Base-by-base conservation (phyloP, 2,329 filamentous ascomycete genomes). In the Emmonsiellopsis sp. region DNA sequence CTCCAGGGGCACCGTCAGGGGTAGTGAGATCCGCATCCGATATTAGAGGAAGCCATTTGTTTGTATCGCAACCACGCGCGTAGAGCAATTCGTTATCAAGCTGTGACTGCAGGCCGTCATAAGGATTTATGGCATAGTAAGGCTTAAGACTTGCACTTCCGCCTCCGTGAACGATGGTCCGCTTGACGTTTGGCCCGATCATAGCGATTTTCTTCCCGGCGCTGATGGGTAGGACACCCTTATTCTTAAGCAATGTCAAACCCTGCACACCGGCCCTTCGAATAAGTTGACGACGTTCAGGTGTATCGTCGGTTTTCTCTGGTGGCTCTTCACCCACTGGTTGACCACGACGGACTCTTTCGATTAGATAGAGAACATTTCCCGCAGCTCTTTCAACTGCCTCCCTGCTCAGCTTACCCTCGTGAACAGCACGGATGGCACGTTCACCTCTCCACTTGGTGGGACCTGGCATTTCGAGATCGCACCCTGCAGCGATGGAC, bases 171-270 rank as follows among this genome's bases (percentile, higher is more conserved):
- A 59, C 62, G 16, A 48, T 47, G 20, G 56, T 51, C 20, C 49
- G 61, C 47, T 69, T 70, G 6, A 72, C 64, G 46, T 74, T 73
- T 31, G 70, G 70, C 2, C 72, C 73, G 41, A 75, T 72, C 31
- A 74, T 63, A 13, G 72, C 69, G 11, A 72, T 61, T 9, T 66
- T 63, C 51, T 67, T 62, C 26, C 51, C 54, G 10, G 52, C 55
- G 34, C 60, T 53, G 34, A 74, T 57, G 0, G 84, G 84, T 2
- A 87, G 69, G 0, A 81, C 62, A 3, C 76, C 74, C 9, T 84
- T 75, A 61, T 87, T 87, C 68, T 86, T 85, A 13, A 86, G 70
- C 11, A 87, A 70, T 1, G 86, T 82, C 11, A 85, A 80, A 11
- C 79, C 79, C 61, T 86, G 82, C 16, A 78, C 77, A 41, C 80